Base-by-base conservation (phyloP, 2,329 filamentous ascomycete genomes). In the Aspergillus fumigatiaffinis region DNA sequence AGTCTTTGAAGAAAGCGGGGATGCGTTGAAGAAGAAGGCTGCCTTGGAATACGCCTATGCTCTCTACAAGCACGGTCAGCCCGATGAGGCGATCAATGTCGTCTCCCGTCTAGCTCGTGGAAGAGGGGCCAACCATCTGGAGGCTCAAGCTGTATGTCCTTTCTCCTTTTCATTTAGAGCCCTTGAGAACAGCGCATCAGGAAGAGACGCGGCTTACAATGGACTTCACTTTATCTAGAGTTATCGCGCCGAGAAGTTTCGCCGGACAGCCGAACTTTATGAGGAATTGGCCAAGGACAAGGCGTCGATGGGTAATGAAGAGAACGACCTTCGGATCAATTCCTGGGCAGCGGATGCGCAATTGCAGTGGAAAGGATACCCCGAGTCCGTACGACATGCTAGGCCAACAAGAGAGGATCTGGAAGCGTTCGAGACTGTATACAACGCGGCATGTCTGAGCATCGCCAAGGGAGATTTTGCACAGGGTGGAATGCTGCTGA, bases 341-440 rank as follows among this genome's bases (percentile, higher is more conserved):
- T 78, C 78, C 7, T 80, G 82, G 57, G 85, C 85, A 5, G 79
- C 82, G 38, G 81, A 87, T 68, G 84, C 85, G 38, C 85, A 87
- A 66, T 68, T 86, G 53, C 80, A 85, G 63, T 88, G 85, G 85
- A 75, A 79, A 46, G 81, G 81, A 46, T 75, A 79, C 55, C 76
- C 80, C 26, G 74, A 82, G 56, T 68, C 79, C 38, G 79, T 79
- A 41, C 74, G 77, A 57, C 81, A 80, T 69, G 81, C 80, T 68
- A 80, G 81, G 66, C 79, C 82, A 5, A 78, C 74, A 21, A 76
- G 82, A 63, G 84, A 86, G 64, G 85, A 87, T 65, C 67, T 87
- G 54, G 83, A 87, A 58, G 79, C 82, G 0, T 87, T 87, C 59
- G 85, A 88, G 69, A 87, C 82, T 3, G 80, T 84, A 3, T 88